These are phyloP conservation scores for Calonectria crousiana DNA, from an alignment of 2,329 filamentous ascomycete species.

Conservation along the genomic window DNA sequence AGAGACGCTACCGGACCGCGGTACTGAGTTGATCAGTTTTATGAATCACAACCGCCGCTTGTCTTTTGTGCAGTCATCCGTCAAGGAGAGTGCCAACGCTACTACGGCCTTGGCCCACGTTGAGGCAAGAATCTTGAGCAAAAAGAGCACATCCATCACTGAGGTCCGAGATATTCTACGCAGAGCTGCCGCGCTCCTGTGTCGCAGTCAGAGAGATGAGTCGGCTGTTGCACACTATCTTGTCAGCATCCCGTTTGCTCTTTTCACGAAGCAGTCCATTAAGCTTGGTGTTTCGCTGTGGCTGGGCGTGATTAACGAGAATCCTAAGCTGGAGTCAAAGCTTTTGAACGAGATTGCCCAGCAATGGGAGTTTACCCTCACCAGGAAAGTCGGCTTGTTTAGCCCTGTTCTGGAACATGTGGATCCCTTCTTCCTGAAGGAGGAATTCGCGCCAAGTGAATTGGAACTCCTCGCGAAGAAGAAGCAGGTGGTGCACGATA, in stretches of 20 bases:
- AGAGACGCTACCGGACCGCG: slow-evolving; percentile 78
- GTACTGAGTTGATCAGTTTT: slow-evolving; percentile 73
- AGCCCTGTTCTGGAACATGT: slow-evolving; percentile 77
- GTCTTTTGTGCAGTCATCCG: slow-evolving; percentile 64
- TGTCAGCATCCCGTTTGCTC: slow-evolving; percentile 90
- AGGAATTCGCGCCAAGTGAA: slow-evolving; percentile 94
- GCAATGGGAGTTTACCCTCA: slow-evolving; percentile 89
- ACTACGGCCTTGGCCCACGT: slow-evolving; percentile 78
- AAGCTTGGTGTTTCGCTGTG: slow-evolving; percentile 95
- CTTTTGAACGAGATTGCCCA: slow-evolving; percentile 89
- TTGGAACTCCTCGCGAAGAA: slow-evolving; percentile 78
- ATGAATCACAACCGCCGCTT: slow-evolving; percentile 67
- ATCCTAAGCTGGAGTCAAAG: slow-evolving; percentile 86
- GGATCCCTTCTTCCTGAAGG: slow-evolving; percentile 90
- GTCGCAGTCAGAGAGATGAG: slow-evolving; percentile 80
- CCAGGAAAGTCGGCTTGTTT: slow-evolving; percentile 85
- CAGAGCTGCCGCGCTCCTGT: slow-evolving; percentile 87
- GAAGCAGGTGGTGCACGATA: slow-evolving; percentile 83
- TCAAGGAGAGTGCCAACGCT: slow-evolving; percentile 68
- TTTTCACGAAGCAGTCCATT: slow-evolving; percentile 96
- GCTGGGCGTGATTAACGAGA: slow-evolving; percentile 97
- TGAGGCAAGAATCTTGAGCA: slow-evolving; percentile 76
- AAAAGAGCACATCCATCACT: slow-evolving; percentile 76
- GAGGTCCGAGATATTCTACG: slow-evolving; percentile 87
- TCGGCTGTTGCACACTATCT: slow-evolving; percentile 86